Evolutionary conservation across 2,329 filamentous ascomycete species (phyloP), one percentile per base, ranked within the genome.

Genomic region (Pestalotiopsis sp.): DNA sequence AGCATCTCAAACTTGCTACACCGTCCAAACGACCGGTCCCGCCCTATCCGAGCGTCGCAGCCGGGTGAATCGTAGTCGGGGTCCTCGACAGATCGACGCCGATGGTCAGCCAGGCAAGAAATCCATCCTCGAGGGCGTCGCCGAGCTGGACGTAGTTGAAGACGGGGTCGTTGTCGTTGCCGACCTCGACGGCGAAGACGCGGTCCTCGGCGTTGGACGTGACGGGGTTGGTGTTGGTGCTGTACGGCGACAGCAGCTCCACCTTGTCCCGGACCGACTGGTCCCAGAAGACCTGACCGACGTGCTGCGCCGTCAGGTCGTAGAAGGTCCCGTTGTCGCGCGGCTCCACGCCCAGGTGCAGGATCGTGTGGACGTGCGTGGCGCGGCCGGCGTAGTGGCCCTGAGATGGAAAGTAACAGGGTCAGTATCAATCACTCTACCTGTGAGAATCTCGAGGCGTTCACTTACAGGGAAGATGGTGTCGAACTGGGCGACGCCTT

Each of bases 231-330:
- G 52, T 40, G 39, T 66, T 66, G 56, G 17, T 30, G 55, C n/a
- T 59, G 39, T 66, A 66, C 14, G 64, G 64, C 10, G 17, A 17
- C 3, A 30, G 20, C 3, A 20, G 13, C 30, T 66, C 64, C 7
- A 60, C 64, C 2, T 11, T 69, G 35, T 73, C 72, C 70, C 88
- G 83, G 6, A 91, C 83, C 69, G 81, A 80, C 74, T 90, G 85
- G 75, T 91, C 88, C 75, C 90, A 89, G 82, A 89, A 91, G 65
- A 89, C 74, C 75, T 92, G 89, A n/a, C 89, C 89, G 55, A 91
- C 83, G 78, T 92, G 88, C 48, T 58, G 30, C 3, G 70, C 74
- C 3, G 75, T 44, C 20, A 58, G 56, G 35, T 58, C 55, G 39
- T 35, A 55, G 24, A 66, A 86, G 66, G 84, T 85, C 73, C 85